Base-by-base conservation (phyloP, 148 eudicot genomes). In the Fagopyrum tataricum region DNA sequence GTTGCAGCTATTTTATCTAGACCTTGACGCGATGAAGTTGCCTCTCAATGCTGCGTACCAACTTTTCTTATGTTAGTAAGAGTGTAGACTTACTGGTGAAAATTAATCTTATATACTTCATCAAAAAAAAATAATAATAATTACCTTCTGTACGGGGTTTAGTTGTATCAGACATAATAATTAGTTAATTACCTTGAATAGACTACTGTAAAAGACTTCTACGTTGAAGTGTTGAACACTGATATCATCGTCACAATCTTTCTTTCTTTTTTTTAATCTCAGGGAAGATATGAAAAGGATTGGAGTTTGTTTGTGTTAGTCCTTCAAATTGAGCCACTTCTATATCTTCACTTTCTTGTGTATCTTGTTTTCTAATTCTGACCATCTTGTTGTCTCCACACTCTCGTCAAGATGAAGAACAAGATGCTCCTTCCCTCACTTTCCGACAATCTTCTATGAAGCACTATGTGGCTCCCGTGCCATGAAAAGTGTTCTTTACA, bases 201-300 rank as follows among this genome's bases (percentile, higher is more conserved):
- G 52, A 31, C 76, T 15, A 53, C 59, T 47, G 64, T 37, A 74
- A 23, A 14, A 73, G 49, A 77, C 13, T 56, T 77, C 47, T 66
- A 40, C 21, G 20, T 21, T 74, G 78, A 46, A 59, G 37, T 3
- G 37, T 31, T 2, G 2, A 31, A 1, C 31, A 42, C 75, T 76
- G 46, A 51, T 47, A 24, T 74, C 56, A 14, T 72, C 70, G 23
- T 74, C 74, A 37, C 52, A 59, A 46, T n/a, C n/a, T n/a, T n/a
- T 75, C 70, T 66, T 24, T 52, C 17, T 70, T 42, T 75, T 41
- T 70, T 67, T 73, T 21, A 52, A 73, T 71, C 18, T 79, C 49
- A 73, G 52, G 31, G 47, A 68, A n/a, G 40, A 69, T 11, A 72
- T 68, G 76, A 58, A 44, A 76, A 42, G 68, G 73, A 75, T 52